Conservation (phyloP, 2,329 filamentous ascomycete genomes). For the Dactylonectria macrodidyma region DNA sequence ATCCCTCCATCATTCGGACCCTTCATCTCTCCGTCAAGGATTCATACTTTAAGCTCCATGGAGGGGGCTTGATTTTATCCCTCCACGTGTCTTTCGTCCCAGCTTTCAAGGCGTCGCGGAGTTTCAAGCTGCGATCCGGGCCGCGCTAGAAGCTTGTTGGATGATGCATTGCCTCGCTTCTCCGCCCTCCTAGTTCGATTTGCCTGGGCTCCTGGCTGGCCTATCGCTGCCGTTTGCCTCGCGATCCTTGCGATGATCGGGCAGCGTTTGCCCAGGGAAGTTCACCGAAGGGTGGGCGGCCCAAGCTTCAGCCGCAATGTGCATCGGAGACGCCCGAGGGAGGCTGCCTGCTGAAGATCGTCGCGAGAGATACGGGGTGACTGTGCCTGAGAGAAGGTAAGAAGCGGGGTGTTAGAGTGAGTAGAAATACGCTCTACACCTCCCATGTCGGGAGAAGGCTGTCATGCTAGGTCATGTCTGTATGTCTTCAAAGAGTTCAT, state of each 20-base stretch:
- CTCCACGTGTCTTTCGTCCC: slow-evolving; percentile 13
- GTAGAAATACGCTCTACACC: slow-evolving; percentile 13
- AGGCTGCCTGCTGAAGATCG: slow-evolving; percentile 30
- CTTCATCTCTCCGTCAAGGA: not conserved
- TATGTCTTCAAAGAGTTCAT: slow-evolving; percentile 2
- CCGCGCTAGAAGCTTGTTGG: slow-evolving; percentile 9
- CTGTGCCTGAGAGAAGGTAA: not conserved
- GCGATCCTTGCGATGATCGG: slow-evolving; percentile 5
- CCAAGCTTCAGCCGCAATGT: slow-evolving; percentile 41
- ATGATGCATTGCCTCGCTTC: not conserved
- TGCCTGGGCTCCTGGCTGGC: slow-evolving; percentile 30
- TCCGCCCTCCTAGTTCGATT: slow-evolving; percentile 26
- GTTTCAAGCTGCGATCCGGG: slow-evolving; percentile 18
- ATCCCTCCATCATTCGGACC: not conserved
- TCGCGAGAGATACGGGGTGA: not conserved
- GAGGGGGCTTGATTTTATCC: slow-evolving; percentile 14
- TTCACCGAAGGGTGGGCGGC: slow-evolving; percentile 38
- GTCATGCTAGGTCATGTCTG: not conserved
- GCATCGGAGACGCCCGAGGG: slow-evolving; percentile 42
- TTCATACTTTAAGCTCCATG: not conserved
- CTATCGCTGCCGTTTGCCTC: slow-evolving; percentile 18
- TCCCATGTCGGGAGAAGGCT: not conserved
- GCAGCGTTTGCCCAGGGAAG: slow-evolving; percentile 33
- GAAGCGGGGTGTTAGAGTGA: not conserved
- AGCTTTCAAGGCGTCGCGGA: slow-evolving; percentile 2